phyloP scores from a whole-genome alignment of 179 eudicot genomes.

The Beta corolliflora region DNA sequence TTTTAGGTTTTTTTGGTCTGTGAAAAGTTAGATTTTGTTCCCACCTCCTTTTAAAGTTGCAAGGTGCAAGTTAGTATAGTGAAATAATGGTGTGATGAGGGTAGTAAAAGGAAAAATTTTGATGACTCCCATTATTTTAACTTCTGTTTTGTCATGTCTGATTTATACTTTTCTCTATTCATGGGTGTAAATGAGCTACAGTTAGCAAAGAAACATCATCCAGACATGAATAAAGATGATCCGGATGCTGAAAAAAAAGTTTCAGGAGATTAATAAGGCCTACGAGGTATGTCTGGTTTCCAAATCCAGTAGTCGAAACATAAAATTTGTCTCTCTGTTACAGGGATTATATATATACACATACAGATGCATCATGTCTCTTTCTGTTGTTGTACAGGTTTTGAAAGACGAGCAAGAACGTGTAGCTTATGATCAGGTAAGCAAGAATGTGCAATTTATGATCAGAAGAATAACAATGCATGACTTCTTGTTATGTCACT shows the following conservation, averaged over 20 bases:
- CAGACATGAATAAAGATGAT: constrained; percentile 92
- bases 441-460: not conserved
- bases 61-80: not conserved
- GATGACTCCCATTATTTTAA: not conserved
- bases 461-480: not conserved
- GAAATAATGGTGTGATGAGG: not conserved
- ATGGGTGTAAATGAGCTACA: constrained; percentile 25
- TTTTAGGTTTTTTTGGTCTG: not conserved
- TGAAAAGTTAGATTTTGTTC: not conserved
- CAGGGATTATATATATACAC: not conserved
- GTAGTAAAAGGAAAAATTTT: not conserved
- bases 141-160: not conserved
- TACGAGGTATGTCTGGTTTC: constrained; percentile 66
- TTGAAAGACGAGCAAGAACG: constrained; percentile 89
- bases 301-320: not conserved
- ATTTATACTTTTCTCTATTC: not conserved
- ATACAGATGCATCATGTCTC: constrained; percentile 6
- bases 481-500: not conserved
- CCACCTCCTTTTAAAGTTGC: not conserved
- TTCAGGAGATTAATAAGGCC: constrained; percentile 90
- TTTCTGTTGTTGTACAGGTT: constrained; percentile 48
- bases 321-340: not conserved
- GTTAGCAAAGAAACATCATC: constrained; percentile 96
- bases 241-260: constrained; percentile 90
- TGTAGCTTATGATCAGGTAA: constrained; percentile 84